Conservation (phyloP, 129 eudicot genomes). For the Pittosporum tobira region DNA sequence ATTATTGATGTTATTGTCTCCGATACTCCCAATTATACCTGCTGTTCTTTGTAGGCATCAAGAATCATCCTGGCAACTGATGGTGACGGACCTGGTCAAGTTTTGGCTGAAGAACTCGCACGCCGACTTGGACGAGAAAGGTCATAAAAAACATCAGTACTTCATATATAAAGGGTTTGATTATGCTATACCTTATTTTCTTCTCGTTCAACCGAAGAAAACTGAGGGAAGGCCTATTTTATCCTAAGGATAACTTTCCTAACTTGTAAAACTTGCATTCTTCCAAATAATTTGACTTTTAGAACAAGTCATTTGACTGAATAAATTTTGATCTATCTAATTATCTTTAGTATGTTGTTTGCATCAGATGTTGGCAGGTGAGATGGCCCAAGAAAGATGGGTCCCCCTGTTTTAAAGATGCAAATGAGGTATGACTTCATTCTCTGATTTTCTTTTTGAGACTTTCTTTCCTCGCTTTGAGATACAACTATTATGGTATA, state of each 20-base stretch:
- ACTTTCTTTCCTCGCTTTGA: neutral
- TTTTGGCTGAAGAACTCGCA: slow-evolving; percentile 88
- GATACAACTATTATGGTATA: neutral
- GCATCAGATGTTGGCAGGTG: slow-evolving; percentile 75
- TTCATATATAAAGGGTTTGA: neutral
- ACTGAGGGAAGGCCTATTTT: neutral
- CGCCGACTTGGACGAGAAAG: slow-evolving; percentile 79
- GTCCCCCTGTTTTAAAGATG: slow-evolving; percentile 55
- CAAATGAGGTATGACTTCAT: slow-evolving; percentile 58
- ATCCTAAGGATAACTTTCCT: neutral
- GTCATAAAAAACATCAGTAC: slow-evolving; percentile 17
- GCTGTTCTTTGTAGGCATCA: slow-evolving; percentile 39
- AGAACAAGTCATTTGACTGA: neutral
- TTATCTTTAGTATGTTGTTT: slow-evolving; percentile 2
- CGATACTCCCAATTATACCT: neutral
- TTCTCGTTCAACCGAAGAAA: neutral
- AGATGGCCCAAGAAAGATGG: slow-evolving; percentile 90
- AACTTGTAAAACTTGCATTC: neutral
- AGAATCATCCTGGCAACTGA: slow-evolving; percentile 82
- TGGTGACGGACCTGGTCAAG: slow-evolving; percentile 78
- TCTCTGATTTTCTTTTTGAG: neutral
- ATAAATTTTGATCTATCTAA: neutral
- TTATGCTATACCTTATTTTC: neutral
- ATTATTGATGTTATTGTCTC: neutral
- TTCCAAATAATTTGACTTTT: neutral